Base-by-base conservation (phyloP, 768 basidiomycete genomes). In the Pholiota molesta region DNA sequence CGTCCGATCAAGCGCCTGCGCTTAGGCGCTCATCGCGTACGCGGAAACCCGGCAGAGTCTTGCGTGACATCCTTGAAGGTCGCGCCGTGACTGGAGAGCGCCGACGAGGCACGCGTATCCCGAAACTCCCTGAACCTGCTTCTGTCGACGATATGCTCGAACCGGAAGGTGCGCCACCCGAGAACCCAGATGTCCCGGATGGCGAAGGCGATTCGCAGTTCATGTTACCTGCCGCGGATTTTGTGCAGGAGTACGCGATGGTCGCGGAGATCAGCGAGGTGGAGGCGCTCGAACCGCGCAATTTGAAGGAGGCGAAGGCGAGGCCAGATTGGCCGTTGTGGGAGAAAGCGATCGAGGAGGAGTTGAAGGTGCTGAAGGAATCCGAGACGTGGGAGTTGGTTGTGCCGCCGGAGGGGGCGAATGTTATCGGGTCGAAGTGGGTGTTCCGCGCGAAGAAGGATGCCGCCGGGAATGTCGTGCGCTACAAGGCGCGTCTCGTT, bases 381-480 rank as follows among this genome's bases (percentile, higher is more conserved):
- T 68, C 67, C 10, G 71, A 71, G 1, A 75, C 71, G 1, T 78
- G 74, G 74, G 66, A 71, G 35, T 47, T 77, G 1, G 68, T 68
- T 0, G 62, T 71, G 2, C 37, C 45, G 17, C 76, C 72, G 0
- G 2, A 57, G 1, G 59, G 57, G 0, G 39, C 65, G 1, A 74
- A 72, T 5, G 62, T 72, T 0, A 59, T 78, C 0, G 65, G 65
- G 0, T 76, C 67, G 0, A 74, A 72, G 57, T 74, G 75, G 73
- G 72, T 76, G 13, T 81, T 74, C 63, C 59, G 64, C 21, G 59
- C 64, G 6, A 81, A 81, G 64, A 62, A 67, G 31, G 72, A 79
- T 55, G 66, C 68, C 0, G 49, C 62, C 0, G 77, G 80, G 1
- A 65, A 67, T 1, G 62, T 79, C 21, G 63, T 65, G 0, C 52